Percentiles rank a stretch among this genome's conserved stretches.
phyloP scores from a whole-genome alignment of 164 flowering plant genomes.

The Berberis thunbergii region DNA sequence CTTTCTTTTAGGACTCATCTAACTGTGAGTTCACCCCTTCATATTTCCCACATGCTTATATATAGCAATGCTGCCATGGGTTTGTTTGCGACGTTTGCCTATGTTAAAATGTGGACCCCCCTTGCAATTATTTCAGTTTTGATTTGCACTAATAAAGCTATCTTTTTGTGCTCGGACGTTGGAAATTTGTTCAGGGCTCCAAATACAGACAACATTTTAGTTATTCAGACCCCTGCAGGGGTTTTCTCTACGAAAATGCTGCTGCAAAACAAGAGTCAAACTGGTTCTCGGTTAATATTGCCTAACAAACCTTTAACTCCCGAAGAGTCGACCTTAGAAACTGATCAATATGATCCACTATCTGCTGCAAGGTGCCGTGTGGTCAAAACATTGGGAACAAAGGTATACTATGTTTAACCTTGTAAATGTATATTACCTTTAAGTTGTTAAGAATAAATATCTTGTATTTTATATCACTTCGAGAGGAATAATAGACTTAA shows the following conservation, averaged over 20 bases:
- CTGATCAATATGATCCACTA: constrained; percentile 40
- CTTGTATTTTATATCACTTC: too few species aligned
- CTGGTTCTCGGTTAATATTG: constrained; percentile 64
- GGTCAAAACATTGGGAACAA: constrained; percentile 35
- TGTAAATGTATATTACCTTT: too few species aligned
- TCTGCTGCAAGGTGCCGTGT: constrained; percentile 86
- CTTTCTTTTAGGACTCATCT: too few species aligned
- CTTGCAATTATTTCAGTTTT: too few species aligned
- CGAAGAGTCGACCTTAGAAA: constrained; percentile 28
- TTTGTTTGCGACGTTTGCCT: background rate
- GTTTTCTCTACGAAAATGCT: constrained; percentile 67
- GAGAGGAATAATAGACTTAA: too few species aligned
- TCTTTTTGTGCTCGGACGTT: too few species aligned
- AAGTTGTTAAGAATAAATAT: too few species aligned
- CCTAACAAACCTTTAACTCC: constrained; percentile 35
- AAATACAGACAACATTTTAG: constrained; percentile 76
- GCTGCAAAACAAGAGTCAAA: constrained; percentile 46
- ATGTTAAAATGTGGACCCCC: too few species aligned
- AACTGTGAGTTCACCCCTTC: background rate
- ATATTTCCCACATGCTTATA: background rate
- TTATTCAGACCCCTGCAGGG: constrained; percentile 69
- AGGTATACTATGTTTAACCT: constrained; percentile 26
- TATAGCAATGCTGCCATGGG: background rate
- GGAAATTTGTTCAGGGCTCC: constrained; percentile 58
- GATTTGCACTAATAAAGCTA: too few species aligned